phyloP scores from a whole-genome alignment of 176 grass and related monocot species.

The Areca catechu region DNA sequence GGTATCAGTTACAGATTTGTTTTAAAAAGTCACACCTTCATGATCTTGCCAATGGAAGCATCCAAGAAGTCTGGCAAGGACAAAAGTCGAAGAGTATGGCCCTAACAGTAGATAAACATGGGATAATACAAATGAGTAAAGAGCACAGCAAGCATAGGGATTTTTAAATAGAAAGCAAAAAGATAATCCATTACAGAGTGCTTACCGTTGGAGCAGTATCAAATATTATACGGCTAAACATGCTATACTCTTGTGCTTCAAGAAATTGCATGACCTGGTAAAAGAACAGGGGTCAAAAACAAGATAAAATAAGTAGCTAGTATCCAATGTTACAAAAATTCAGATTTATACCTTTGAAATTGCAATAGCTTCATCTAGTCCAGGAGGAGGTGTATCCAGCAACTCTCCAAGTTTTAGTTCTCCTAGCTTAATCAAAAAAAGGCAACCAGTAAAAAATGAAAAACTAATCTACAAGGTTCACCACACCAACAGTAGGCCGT shows the following conservation, averaged over 20 bases:
- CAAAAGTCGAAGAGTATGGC: constrained; percentile 84
- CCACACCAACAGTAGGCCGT: too few relatives aligned
- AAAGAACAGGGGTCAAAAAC: constrained; percentile 13
- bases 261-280: constrained; percentile 94
- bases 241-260: constrained; percentile 70
- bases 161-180: too few relatives aligned
- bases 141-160: too few relatives aligned
- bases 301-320: constrained; percentile 2
- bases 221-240: constrained; percentile 95
- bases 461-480: too few relatives aligned
- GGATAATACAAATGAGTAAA: constrained; percentile 3
- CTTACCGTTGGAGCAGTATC: constrained; percentile 93
- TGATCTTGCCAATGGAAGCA: constrained; percentile 95
- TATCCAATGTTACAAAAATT: constrained; percentile 13
- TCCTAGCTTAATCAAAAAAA: constrained; percentile 60
- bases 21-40: constrained; percentile 43
- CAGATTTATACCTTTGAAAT: constrained; percentile 68
- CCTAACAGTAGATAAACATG: constrained; percentile 34
- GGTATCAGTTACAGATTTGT: too few relatives aligned
- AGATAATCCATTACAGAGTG: background rate
- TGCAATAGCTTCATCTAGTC: constrained; percentile 93
- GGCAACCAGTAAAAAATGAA: background rate
- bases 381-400: constrained; percentile 82
- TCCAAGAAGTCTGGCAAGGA: constrained; percentile 98
- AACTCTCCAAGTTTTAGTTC: constrained; percentile 90